Evolutionary conservation across 257 asterid genomes (phyloP).

Genomic region (Capsicum baccatum): DNA sequence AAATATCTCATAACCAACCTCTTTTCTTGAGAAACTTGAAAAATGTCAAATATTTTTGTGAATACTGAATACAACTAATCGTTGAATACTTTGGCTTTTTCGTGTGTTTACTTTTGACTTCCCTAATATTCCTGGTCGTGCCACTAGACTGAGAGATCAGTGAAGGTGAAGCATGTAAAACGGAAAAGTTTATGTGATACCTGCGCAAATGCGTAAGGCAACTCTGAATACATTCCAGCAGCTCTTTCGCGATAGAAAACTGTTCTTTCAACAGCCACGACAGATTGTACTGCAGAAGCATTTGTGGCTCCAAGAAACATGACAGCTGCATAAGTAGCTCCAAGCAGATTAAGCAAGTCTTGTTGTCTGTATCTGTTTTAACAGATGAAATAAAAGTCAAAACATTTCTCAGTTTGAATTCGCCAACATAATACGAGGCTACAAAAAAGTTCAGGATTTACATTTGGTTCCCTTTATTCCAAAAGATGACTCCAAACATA

Average conservation of each 20-base stretch:
- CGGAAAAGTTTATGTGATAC: constrained; percentile 36
- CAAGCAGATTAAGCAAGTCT: constrained; percentile 76
- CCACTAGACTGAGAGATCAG: not conserved
- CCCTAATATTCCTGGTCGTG: not conserved
- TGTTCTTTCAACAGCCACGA: constrained; percentile 73
- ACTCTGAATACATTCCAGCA: constrained; percentile 88
- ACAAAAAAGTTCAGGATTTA: constrained; percentile 34
- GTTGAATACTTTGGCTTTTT: not conserved
- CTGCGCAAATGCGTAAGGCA: constrained; percentile 90
- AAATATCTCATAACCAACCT: not conserved
- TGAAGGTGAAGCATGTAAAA: constrained; percentile 8
- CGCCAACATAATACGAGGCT: not conserved
- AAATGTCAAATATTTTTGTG: not conserved
- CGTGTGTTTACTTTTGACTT: not conserved
- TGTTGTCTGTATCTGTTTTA: constrained; percentile 62
- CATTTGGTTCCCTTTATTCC: constrained; percentile 61
- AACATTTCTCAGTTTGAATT: not conserved
- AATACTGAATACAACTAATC: not conserved
- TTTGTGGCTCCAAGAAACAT: constrained; percentile 83
- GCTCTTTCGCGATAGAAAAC: constrained; percentile 91
- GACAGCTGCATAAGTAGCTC: constrained; percentile 83
- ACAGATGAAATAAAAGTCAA: not conserved
- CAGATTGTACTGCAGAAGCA: constrained; percentile 76
- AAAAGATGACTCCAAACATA: constrained; percentile 71
- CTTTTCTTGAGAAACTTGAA: constrained; percentile 12